Conservation (phyloP, 208 protist genomes). For the Leishmania braziliensis region DNA sequence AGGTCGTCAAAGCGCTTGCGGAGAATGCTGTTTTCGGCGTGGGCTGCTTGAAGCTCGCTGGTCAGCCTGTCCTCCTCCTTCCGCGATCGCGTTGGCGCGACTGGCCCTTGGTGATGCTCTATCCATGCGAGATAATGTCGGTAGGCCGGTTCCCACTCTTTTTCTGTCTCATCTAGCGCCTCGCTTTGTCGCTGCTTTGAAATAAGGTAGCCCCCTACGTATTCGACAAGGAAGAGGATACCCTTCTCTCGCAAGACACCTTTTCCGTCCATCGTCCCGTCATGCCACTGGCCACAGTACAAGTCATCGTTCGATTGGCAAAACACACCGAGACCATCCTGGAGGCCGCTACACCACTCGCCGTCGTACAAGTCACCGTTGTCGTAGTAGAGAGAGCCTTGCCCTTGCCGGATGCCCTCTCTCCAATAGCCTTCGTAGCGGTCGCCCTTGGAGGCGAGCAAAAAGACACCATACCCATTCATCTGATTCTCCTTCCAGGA, state of each 20-base stretch:
- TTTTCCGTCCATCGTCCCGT: slow-evolving; percentile 66
- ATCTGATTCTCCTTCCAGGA: slow-evolving; percentile 63
- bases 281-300: slow-evolving; percentile 75
- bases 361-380: slow-evolving; percentile 68
- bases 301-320: slow-evolving; percentile 49
- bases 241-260: slow-evolving; percentile 54
- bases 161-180: slow-evolving; percentile 21
- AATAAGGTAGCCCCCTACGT: slow-evolving; percentile 58
- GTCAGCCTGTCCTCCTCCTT: slow-evolving; percentile 20
- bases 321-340: slow-evolving; percentile 60
- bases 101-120: slow-evolving; percentile 10
- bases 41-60: slow-evolving; percentile 22
- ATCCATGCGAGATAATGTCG: slow-evolving; percentile 26
- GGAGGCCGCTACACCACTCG: slow-evolving; percentile 51
- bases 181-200: slow-evolving; percentile 30
- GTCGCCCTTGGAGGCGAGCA: slow-evolving; percentile 40
- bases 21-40: slow-evolving; percentile 34
- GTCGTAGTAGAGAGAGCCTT: slow-evolving; percentile 44
- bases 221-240: slow-evolving; percentile 51
- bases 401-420: slow-evolving; percentile 49
- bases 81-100: not conserved
- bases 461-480: slow-evolving; percentile 65
- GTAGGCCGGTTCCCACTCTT: slow-evolving; percentile 25
- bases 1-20: slow-evolving; percentile 35
- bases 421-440: slow-evolving; percentile 64